Evolutionary conservation across 805 yeast species (phyloP).

Genomic region (Cyberlindnera japonica): DNA sequence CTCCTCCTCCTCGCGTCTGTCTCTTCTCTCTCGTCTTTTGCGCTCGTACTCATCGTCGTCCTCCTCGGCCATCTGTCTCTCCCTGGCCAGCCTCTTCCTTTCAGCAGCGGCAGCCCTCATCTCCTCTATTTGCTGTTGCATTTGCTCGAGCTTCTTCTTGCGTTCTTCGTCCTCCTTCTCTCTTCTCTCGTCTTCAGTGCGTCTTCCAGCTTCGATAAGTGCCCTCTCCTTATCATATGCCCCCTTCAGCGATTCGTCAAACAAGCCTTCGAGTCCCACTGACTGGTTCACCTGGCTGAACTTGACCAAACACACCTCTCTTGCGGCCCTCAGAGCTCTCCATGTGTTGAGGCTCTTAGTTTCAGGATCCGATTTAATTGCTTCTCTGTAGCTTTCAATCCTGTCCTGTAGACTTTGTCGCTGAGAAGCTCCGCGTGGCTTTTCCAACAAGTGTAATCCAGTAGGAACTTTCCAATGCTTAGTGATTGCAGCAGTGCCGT

Average conservation of each 20-base stretch:
- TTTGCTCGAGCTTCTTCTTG: slow-evolving; percentile 13
- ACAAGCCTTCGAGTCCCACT: slow-evolving; percentile 38
- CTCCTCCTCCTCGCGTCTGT: neutral
- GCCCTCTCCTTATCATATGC: slow-evolving; percentile 14
- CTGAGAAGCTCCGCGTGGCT: slow-evolving; percentile 7
- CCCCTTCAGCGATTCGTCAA: slow-evolving; percentile 26
- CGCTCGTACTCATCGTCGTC: slow-evolving; percentile 2
- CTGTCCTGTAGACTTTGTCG: slow-evolving; percentile 2
- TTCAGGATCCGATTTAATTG: slow-evolving; percentile 1
- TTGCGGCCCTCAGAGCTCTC: slow-evolving; percentile 41
- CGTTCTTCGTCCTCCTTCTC: slow-evolving; percentile 12
- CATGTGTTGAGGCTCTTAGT: slow-evolving; percentile 31
- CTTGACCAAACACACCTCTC: slow-evolving; percentile 35
- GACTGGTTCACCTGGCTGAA: slow-evolving; percentile 34
- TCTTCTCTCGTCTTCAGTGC: slow-evolving; percentile 19
- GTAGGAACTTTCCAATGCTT: slow-evolving; percentile 37
- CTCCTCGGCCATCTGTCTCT: slow-evolving; percentile 3
- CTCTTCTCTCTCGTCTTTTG: neutral
- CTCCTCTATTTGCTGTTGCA: slow-evolving; percentile 1
- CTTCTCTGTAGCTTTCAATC: slow-evolving; percentile 6
- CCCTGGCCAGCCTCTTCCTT: slow-evolving; percentile 2
- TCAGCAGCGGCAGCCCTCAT: slow-evolving; percentile 1
- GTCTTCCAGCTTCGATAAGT: slow-evolving; percentile 16
- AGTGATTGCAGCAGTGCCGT: slow-evolving; percentile 27
- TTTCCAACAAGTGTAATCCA: slow-evolving; percentile 34